These are phyloP conservation scores for Cucurbita maxima DNA, from an alignment of 306 rosid genomes.

Conservation along the genomic window DNA sequence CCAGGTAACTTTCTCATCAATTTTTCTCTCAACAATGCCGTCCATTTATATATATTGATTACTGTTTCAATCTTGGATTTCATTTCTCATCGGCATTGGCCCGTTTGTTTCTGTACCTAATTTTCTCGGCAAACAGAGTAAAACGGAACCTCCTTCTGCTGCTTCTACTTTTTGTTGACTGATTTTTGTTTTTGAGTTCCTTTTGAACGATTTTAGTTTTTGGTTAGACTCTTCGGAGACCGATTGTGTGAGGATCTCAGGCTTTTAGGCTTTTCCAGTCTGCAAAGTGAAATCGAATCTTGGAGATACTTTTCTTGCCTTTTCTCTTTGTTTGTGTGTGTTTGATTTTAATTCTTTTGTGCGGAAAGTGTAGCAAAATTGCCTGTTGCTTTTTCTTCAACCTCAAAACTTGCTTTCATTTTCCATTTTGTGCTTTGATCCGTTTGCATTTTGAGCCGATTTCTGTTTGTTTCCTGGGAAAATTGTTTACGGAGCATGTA, in stretches of 20 bases:
- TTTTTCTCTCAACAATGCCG: neutral
- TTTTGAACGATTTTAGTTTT: neutral
- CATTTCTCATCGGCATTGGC: neutral
- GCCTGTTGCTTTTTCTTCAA: constrained; percentile 2
- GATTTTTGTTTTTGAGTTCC: neutral
- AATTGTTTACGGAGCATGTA: neutral
- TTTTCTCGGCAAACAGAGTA: neutral
- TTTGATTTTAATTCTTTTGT: neutral
- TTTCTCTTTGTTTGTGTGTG: neutral
- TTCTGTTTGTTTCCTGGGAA: constrained; percentile 27
- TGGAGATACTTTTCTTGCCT: constrained; percentile 18
- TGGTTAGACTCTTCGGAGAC: neutral
- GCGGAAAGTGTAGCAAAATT: neutral
- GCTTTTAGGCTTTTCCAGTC: constrained; percentile 18
- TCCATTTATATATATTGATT: neutral
- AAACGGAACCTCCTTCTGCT: neutral
- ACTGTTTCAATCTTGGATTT: neutral
- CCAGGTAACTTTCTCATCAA: neutral
- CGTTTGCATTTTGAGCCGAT: constrained; percentile 16
- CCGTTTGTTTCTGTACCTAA: neutral
- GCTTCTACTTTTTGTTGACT: neutral
- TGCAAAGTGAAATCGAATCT: constrained; percentile 27
- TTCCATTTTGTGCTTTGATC: constrained; percentile 7
- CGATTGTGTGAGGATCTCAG: constrained; percentile 4
- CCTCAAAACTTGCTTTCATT: constrained; percentile 21